A percentile compares a stretch with the other conserved stretches of the same genome.
phyloP scores from a whole-genome alignment of 306 rosid species.

The Rosa multiflora region DNA sequence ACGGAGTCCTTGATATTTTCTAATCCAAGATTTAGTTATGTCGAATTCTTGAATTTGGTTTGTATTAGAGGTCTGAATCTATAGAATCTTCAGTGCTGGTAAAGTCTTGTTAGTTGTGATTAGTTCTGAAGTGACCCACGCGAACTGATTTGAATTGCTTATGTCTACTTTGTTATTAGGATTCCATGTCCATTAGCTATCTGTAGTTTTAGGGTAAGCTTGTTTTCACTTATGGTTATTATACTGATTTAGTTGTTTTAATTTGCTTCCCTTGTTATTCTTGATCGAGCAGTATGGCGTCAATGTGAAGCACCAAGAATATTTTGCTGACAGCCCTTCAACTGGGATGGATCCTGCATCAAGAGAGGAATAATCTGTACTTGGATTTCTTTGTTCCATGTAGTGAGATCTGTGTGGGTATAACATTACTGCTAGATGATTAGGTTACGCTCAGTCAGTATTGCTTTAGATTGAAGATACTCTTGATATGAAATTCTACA shows the following conservation, averaged over 20 bases:
- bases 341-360: slow-evolving; percentile 86
- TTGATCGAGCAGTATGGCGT: slow-evolving; percentile 46
- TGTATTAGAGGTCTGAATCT: neutral
- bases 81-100: neutral
- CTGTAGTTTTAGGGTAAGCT: neutral
- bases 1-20: neutral
- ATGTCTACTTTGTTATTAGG: neutral
- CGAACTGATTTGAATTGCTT: neutral
- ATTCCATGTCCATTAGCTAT: neutral
- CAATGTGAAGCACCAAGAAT: slow-evolving; percentile 93
- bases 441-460: neutral
- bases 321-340: slow-evolving; percentile 93
- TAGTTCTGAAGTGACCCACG: neutral
- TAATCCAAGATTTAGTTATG: neutral
- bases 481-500: slow-evolving; percentile 1
- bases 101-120: neutral
- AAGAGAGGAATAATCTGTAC: slow-evolving; percentile 72
- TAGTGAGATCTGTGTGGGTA: slow-evolving; percentile 8
- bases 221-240: neutral
- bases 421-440: neutral
- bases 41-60: neutral
- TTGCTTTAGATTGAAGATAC: neutral
- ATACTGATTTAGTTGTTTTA: neutral
- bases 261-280: neutral
- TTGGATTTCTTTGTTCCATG: slow-evolving; percentile 8